Evolutionary conservation across 371 early-diverging fungal species (phyloP), one percentile per base, ranked within the genome.

Genomic region (Mucor irregularis): DNA sequence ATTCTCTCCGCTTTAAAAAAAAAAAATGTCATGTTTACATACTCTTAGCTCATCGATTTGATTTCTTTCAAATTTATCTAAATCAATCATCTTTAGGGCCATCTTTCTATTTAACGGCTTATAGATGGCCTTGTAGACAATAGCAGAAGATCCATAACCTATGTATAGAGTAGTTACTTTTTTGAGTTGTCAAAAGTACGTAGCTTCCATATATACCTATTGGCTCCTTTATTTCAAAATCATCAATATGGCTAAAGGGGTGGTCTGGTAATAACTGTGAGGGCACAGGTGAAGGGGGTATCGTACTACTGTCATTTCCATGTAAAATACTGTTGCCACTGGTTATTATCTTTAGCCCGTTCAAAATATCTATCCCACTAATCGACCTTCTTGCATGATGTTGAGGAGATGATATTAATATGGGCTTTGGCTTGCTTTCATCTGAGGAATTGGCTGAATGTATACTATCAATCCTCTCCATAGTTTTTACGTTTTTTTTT

Each of bases 11-110:
- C 17, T 30, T 19, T 35, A 40, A 29, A 29, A 35, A 42, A 31
- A 22, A 22, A 5, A n/a, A n/a, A 29, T 14, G 19, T 40, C 7
- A 19, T 33, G 9, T 44, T 64, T 75, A n/a, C n/a, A n/a, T n/a
- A 90, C 87, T 64, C 94, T 68, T 35, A 93, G 83, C 68, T 92
- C 92, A 60, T 92, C 93, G 56, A 93, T 93, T 67, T 93, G 93
- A 65, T 90, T 89, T 19, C 93, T 66, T 63, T 91, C 92, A 78
- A 93, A 93, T 82, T 81, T 80, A 65, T 93, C 93, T 64, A 93
- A 67, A 61, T 93, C 92, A 64, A 93, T 91, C 56, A 88, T 82
- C 64, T 93, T 93, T 39, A 91, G 72, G n/a, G 89, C 89, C 31
- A 93, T 88, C 17, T 68, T 61, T 62, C 74, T 81, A 46, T 81